Evolutionary conservation across 768 basidiomycete species (phyloP).

Genomic region (Serendipita sp.): DNA sequence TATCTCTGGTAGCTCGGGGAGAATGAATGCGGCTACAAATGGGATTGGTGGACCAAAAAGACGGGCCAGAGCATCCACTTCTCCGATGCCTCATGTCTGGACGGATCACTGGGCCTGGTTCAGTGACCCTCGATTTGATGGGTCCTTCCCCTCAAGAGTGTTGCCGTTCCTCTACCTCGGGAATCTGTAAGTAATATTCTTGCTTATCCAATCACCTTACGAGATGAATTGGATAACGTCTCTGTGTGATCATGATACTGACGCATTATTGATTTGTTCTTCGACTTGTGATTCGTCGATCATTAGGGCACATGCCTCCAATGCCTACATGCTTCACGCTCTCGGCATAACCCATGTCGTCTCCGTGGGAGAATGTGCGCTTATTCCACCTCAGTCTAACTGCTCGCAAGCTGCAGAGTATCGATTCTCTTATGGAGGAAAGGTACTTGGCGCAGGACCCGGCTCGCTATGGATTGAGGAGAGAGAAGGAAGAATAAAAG

Average conservation of each 20-base stretch:
- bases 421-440: constrained; percentile 9
- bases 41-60: not conserved
- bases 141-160: constrained; percentile 87
- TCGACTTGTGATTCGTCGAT: constrained; percentile 10
- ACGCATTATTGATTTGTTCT: constrained; percentile 10
- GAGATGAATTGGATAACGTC: not conserved
- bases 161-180: constrained; percentile 88
- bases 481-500: constrained; percentile 74
- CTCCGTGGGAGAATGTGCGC: constrained; percentile 87
- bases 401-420: constrained; percentile 7
- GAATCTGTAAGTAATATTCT: constrained; percentile 52
- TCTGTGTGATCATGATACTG: not conserved
- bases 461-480: constrained; percentile 81
- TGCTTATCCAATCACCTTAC: constrained; percentile 9
- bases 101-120: constrained; percentile 86
- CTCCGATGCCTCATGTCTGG: constrained; percentile 44
- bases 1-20: constrained; percentile 2
- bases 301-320: constrained; percentile 74
- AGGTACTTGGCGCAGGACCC: constrained; percentile 7
- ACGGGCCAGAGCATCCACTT: constrained; percentile 56
- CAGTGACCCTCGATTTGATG: constrained; percentile 82
- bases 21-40: not conserved
- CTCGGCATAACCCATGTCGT: constrained; percentile 95
- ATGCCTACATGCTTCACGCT: constrained; percentile 90
- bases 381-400: constrained; percentile 45